phyloP scores from a whole-genome alignment of 306 rosid species.

The Purshia tridentata region DNA sequence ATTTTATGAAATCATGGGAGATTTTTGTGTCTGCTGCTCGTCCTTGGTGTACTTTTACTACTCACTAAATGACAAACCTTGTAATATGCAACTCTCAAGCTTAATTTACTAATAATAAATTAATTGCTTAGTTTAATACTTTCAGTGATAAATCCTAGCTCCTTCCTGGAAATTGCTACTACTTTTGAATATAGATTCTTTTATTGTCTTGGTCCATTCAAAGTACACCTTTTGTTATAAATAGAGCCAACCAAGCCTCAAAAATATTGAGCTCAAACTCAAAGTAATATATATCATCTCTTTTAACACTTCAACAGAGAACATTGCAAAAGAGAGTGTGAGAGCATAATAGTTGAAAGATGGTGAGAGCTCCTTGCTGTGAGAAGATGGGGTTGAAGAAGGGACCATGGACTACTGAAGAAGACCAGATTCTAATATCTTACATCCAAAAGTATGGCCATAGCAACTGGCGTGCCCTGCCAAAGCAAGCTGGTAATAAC shows the following conservation, averaged over 20 bases:
- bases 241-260: too few species aligned
- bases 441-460: constrained; percentile 65
- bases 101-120: neutral
- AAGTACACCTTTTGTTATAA: too few species aligned
- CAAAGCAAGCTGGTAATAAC: constrained; percentile 77
- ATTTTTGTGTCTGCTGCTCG: constrained; percentile 9
- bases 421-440: constrained; percentile 67
- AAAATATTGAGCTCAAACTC: constrained; percentile 2
- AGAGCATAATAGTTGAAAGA: constrained; percentile 21
- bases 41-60: neutral
- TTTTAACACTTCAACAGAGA: too few species aligned
- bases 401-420: constrained; percentile 92
- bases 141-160: too few species aligned
- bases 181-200: too few species aligned
- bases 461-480: constrained; percentile 97
- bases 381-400: constrained; percentile 87
- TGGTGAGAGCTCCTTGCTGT: constrained; percentile 99
- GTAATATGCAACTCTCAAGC: neutral
- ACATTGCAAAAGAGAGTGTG: neutral
- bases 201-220: too few species aligned
- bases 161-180: too few species aligned
- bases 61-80: constrained; percentile 5
- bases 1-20: neutral
- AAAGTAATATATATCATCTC: neutral
- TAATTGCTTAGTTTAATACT: neutral